Evolutionary conservation across 179 eudicot genomes (phyloP).

Genomic region (Carnegiea gigantea): DNA sequence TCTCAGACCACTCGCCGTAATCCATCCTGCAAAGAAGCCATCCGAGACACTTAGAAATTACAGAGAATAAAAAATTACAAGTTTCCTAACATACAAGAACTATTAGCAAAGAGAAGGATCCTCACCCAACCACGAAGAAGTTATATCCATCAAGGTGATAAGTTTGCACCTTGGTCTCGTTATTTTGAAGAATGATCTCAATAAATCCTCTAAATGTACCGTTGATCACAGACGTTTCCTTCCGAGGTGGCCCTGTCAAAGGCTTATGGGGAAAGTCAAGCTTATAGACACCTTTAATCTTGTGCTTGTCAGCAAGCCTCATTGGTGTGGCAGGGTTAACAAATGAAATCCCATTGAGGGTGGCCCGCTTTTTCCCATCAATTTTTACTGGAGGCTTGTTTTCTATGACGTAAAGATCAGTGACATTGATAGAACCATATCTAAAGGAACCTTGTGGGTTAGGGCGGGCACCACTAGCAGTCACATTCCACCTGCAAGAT

Average conservation of each 20-base stretch:
- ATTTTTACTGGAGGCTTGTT: conserved; percentile 69
- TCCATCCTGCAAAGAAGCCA: conserved; percentile 59
- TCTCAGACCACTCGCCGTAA: conserved; percentile 79
- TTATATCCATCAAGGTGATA: conserved; percentile 83
- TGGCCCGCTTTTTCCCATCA: conserved; percentile 50
- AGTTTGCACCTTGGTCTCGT: conserved; percentile 68
- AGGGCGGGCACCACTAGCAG: conserved; percentile 94
- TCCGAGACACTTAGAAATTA: background rate
- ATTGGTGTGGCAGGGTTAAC: conserved; percentile 81
- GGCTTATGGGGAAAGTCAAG: conserved; percentile 80
- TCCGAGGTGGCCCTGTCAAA: conserved; percentile 55
- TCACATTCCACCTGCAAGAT: conserved; percentile 75
- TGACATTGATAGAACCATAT: conserved; percentile 69
- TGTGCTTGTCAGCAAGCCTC: conserved; percentile 75
- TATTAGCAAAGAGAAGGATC: conserved; percentile 6
- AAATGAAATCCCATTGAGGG: conserved; percentile 82
- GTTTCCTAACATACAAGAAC: background rate
- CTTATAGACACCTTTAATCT: conserved; percentile 66
- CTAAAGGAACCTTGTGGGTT: conserved; percentile 90
- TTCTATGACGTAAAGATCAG: conserved; percentile 23
- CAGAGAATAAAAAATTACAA: background rate
- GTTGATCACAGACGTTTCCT: conserved; percentile 72
- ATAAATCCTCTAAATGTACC: conserved; percentile 80
- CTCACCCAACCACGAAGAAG: conserved; percentile 86
- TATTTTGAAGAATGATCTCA: conserved; percentile 79